Evolutionary conservation across 257 asterid species (phyloP), one percentile per base, ranked within the genome.

Genomic region (Lavandula angustifolia): DNA sequence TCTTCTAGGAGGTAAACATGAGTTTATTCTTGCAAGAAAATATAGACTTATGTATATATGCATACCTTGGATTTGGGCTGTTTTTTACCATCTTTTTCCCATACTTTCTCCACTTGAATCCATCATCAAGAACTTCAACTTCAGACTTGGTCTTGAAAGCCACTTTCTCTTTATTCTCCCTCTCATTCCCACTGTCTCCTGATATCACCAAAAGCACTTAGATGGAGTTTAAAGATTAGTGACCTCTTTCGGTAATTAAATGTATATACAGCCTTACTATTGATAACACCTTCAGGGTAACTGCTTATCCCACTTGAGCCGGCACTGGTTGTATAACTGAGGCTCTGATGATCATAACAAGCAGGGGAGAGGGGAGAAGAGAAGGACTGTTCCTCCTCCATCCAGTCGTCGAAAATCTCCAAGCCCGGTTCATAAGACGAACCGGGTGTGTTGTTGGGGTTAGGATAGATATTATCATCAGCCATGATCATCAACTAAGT

Each of bases 61-160:
- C 7, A 62, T 76, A 92, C 96, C 96, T 92, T 54, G 97, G 98
- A 60, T 87, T 85, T 8, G 95, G 95, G 81, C 91, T 92, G 81
- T 85, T 85, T 73, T 89, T 92, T 60, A 92, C 98, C 97, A 79
- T 89, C 89, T 92, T 92, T 73, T 92, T 92, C 29, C 98, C 98
- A 62, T 92, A 92, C 76, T 92, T 92, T 50, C 97, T 85, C 98
- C 98, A 92, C 77, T 87, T 92, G 78, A 79, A 92, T 37, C 98
- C 98, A 81, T 92, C 97, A 73, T 89, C 88, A 3, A 92, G 76
- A 64, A 87, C 82, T 68, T 92, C 98, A 64, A 92, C 54, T 61
- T 84, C 86, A 0, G 98, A 89, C 78, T 79, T 80, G n/a, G 97
- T 92, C 71, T 75, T 84, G 72, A 92, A 92, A 60, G 97, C 97